These are phyloP conservation scores for Hypholoma fasciculare DNA, from an alignment of 768 basidiomycete species.

Conservation along the genomic window DNA sequence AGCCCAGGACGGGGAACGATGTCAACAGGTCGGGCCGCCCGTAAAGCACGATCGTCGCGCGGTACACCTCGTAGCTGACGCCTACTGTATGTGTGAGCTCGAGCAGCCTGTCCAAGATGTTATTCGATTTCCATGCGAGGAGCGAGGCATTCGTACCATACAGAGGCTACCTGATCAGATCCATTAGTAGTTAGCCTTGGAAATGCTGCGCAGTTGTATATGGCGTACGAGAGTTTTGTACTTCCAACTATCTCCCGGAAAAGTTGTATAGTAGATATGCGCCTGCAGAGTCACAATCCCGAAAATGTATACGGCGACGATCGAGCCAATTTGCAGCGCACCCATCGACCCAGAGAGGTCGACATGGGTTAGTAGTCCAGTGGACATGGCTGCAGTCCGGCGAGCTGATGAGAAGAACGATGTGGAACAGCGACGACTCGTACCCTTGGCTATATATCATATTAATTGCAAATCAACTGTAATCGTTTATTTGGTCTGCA, in stretches of 20 bases:
- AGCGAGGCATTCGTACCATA: conserved; percentile 5
- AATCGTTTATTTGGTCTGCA: no score
- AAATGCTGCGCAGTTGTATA: neutral
- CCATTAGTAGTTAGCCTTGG: neutral
- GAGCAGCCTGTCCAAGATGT: conserved; percentile 17
- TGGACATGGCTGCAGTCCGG: neutral
- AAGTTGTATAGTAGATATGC: conserved; percentile 20
- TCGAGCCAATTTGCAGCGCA: conserved; percentile 25
- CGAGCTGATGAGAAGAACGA: neutral
- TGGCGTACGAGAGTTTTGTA: conserved; percentile 23
- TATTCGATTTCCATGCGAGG: neutral
- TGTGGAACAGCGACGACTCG: no score
- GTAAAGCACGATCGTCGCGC: conserved; percentile 26
- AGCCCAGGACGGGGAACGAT: conserved; percentile 19
- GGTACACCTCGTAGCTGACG: conserved; percentile 27
- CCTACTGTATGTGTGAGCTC: conserved; percentile 28
- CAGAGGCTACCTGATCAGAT: neutral
- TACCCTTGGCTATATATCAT: no score
- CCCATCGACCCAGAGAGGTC: conserved; percentile 20
- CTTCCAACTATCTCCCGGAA: conserved; percentile 20
- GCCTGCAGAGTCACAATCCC: conserved; percentile 25
- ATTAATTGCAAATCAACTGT: no score
- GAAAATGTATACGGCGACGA: conserved; percentile 25
- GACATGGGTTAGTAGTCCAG: neutral
- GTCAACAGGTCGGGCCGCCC: conserved; percentile 20